Conservation (phyloP, 2,329 filamentous ascomycete species). For the Periconia sp. region DNA sequence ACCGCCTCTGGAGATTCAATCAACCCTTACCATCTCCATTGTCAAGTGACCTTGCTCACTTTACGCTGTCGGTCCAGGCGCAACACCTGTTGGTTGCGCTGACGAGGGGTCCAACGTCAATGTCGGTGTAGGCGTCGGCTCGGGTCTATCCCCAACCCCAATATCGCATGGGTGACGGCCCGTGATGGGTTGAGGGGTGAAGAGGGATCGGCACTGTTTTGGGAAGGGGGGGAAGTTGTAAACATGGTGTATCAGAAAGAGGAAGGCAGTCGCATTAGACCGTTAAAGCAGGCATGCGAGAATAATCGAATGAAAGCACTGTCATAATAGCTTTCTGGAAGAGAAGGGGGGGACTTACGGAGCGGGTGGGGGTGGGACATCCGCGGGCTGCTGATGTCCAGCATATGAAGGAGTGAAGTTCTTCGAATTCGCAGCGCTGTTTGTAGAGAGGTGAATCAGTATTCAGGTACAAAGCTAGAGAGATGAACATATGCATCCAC, state of each 20-base stretch:
- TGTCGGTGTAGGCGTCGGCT: constrained; percentile 2
- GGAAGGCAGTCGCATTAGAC: too few species aligned
- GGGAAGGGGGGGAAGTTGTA: background rate
- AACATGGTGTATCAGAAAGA: background rate
- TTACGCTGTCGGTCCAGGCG: background rate
- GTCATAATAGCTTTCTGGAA: background rate
- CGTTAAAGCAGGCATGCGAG: too few species aligned
- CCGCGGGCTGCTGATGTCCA: constrained; percentile 29
- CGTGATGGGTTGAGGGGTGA: constrained; percentile 22
- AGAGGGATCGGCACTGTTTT: constrained; percentile 25
- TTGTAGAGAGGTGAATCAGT: background rate
- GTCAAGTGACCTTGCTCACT: background rate
- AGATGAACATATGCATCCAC: too few species aligned
- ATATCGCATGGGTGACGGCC: constrained; percentile 33
- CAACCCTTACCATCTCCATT: background rate
- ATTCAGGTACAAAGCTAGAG: too few species aligned
- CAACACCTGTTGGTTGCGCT: background rate
- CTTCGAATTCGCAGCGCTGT: constrained; percentile 33
- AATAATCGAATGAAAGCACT: too few species aligned
- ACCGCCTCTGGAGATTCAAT: background rate
- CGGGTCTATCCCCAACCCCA: constrained; percentile 1
- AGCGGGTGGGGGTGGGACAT: constrained; percentile 29
- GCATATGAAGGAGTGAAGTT: constrained; percentile 31
- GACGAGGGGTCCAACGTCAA: background rate
- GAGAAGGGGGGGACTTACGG: constrained; percentile 14